Percentiles rank a stretch among this genome's conserved stretches.
These are phyloP conservation scores for Boletellus deceptivus DNA, from an alignment of 1,284 basidiomycete genomes.

Conservation along the genomic window DNA sequence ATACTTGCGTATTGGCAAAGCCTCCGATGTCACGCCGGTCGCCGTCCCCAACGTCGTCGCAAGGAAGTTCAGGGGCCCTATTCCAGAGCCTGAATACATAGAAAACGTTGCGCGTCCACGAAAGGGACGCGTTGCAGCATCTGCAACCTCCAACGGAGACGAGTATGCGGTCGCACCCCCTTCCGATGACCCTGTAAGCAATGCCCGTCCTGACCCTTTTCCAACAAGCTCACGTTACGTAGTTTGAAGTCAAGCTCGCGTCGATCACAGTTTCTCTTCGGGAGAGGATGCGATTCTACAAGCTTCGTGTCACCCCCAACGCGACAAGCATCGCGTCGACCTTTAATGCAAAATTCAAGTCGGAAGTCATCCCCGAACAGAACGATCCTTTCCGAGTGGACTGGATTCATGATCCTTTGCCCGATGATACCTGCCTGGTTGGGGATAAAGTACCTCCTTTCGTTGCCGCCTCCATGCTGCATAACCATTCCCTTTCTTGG, in stretches of 20 bases:
- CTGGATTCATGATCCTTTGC: constrained; percentile 62
- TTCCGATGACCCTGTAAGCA: constrained; percentile 62
- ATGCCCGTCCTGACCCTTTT: background rate
- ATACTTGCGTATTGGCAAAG: constrained; percentile 83
- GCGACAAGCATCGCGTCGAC: constrained; percentile 68
- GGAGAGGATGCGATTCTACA: constrained; percentile 86
- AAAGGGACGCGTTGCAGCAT: constrained; percentile 29
- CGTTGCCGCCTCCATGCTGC: constrained; percentile 1
- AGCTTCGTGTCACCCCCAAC: constrained; percentile 76
- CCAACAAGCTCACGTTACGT: constrained; percentile 5
- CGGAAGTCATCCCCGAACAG: constrained; percentile 77
- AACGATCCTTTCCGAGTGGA: constrained; percentile 81
- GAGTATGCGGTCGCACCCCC: constrained; percentile 44
- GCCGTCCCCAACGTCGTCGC: constrained; percentile 80
- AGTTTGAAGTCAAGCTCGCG: constrained; percentile 75
- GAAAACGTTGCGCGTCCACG: constrained; percentile 54
- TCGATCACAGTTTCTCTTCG: constrained; percentile 74
- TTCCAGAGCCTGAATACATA: constrained; percentile 43
- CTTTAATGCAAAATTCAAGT: constrained; percentile 74
- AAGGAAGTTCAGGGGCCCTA: constrained; percentile 48
- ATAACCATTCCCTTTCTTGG: constrained; percentile 11
- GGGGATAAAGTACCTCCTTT: constrained; percentile 62
- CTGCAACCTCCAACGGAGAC: constrained; percentile 35
- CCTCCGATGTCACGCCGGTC: constrained; percentile 82
- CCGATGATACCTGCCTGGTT: constrained; percentile 51